Evolutionary conservation across 306 rosid genomes (phyloP), one percentile per base, ranked within the genome.

Genomic region (Canavalia gladiata): DNA sequence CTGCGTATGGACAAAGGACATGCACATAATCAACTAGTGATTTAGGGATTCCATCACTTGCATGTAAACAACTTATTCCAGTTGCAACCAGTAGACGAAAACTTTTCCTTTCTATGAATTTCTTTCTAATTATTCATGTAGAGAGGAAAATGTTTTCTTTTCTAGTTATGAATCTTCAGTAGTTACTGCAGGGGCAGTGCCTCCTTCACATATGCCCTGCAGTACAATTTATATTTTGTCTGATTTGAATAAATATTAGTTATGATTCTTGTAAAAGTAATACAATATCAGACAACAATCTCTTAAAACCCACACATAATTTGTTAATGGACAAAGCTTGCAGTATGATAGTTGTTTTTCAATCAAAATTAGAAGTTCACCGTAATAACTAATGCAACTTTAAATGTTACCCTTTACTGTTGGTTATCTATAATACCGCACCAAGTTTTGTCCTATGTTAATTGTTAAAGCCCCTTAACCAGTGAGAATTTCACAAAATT

Each of bases 1-100:
- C 77, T 79, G 47, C 81, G 45, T 67, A 72, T 28, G 28, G 70
- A 70, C 74, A 55, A 68, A 46, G 64, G 76, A 80, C 51, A 30
- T 56, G 64, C 77, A 77, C 69, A 57, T 50, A 67, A 71, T 33
- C 75, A 9, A 55, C 42, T 35, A 75, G 35, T 69, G 45, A 64
- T 80, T 83, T 50, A 41, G 18, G 60, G 58, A 62, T 18, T 18
- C 25, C 25, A 18, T 18, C 25, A 18, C 25, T 64, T 64, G 50
- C 80, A 63, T 28, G 37, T 59, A 60, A n/a, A 54, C 72, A 63
- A 76, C 10, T 67, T 51, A 30, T 29, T 72, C 34, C 8, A 41
- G 59, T 9, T 72, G 72, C 78, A 77, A 72, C 33, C 45, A 80
- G 54, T 58, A 79, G 34, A 66, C 2, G 66, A 72, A 31, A 71